Conservation (phyloP, 352 stramenopile species). For the Pythium oligandrum region DNA sequence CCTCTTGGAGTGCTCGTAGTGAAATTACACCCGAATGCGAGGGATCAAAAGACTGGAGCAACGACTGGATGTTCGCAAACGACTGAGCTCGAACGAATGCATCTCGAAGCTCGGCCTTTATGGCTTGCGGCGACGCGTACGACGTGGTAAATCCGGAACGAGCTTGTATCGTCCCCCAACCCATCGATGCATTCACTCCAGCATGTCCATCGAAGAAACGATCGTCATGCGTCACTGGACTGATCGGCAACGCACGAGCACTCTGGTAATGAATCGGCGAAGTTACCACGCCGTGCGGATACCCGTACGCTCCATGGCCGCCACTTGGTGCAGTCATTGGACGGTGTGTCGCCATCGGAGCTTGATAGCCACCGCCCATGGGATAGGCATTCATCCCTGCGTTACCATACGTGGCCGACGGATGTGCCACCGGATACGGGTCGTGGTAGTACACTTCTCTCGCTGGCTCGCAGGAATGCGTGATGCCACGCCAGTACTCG, state of each 20-base stretch:
- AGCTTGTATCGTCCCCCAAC: conserved; percentile 2
- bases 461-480: conserved; percentile 37
- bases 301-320: conserved; percentile 5
- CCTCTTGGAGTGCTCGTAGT: conserved; percentile 38
- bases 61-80: conserved; percentile 36
- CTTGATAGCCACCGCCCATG: conserved; percentile 3
- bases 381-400: neutral
- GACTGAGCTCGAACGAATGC: conserved; percentile 40
- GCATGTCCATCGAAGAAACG: neutral
- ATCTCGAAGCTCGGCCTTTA: conserved; percentile 44
- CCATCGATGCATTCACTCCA: conserved; percentile 8
- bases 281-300: conserved; percentile 13
- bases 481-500: conserved; percentile 73
- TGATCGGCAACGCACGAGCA: conserved; percentile 10
- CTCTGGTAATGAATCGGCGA: conserved; percentile 23
- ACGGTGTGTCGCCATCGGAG: conserved; percentile 12
- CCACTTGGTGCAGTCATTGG: conserved; percentile 19
- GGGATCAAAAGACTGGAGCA: conserved; percentile 54
- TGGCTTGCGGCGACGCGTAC: conserved; percentile 1
- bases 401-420: conserved; percentile 5
- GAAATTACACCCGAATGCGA: conserved; percentile 28
- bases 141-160: neutral
- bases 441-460: conserved; percentile 10
- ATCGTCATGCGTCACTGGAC: conserved; percentile 2
- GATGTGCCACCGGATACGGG: conserved; percentile 6